Evolutionary conservation across 2,329 filamentous ascomycete genomes (phyloP).

Genomic region (Colletotrichum caudatum): DNA sequence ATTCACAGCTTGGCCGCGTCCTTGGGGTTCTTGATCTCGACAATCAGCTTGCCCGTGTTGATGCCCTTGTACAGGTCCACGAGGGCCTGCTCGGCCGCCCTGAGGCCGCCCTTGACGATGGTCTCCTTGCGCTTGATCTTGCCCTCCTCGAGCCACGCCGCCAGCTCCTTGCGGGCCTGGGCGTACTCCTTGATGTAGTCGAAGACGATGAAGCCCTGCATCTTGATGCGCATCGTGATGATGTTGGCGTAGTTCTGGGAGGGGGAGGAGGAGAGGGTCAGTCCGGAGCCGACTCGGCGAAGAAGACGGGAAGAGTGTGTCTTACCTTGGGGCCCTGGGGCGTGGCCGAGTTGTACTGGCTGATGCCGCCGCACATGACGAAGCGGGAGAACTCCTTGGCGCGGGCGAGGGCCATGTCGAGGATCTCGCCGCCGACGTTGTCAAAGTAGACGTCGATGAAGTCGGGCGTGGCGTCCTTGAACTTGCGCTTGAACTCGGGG

Average conservation of each 20-base stretch:
- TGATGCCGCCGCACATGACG: slow-evolving; percentile 78
- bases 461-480: slow-evolving; percentile 68
- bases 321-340: slow-evolving; percentile 66
- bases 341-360: slow-evolving; percentile 72
- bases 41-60: slow-evolving; percentile 77
- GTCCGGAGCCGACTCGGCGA: background rate
- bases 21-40: slow-evolving; percentile 60
- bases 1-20: slow-evolving; percentile 37
- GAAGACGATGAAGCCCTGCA: slow-evolving; percentile 81
- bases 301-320: slow-evolving; percentile 31
- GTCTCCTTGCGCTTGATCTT: slow-evolving; percentile 79
- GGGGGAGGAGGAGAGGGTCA: slow-evolving; percentile 37
- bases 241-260: slow-evolving; percentile 63
- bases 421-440: slow-evolving; percentile 79
- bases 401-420: slow-evolving; percentile 73
- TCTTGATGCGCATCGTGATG: slow-evolving; percentile 66
- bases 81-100: slow-evolving; percentile 72
- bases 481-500: slow-evolving; percentile 68
- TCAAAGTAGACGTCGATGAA: slow-evolving; percentile 80
- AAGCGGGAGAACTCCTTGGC: slow-evolving; percentile 74
- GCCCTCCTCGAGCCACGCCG: slow-evolving; percentile 76
- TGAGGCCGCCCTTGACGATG: slow-evolving; percentile 76
- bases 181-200: slow-evolving; percentile 72
- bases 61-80: slow-evolving; percentile 74
- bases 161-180: slow-evolving; percentile 70